phyloP scores from a whole-genome alignment of 179 eudicot genomes.

The Actinidia arguta region DNA sequence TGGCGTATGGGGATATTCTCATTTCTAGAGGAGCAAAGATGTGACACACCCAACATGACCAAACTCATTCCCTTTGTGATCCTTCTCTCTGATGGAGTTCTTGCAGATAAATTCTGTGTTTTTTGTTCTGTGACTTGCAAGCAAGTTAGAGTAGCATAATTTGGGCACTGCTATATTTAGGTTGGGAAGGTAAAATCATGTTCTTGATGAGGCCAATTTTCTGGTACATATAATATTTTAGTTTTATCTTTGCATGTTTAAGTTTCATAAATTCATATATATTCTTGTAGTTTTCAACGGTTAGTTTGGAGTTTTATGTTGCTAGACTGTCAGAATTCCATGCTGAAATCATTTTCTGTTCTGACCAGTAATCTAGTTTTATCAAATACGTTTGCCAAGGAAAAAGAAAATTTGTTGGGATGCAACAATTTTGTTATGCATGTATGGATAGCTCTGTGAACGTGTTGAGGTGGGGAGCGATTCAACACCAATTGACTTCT shows the following conservation, averaged over 20 bases:
- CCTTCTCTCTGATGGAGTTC: constrained; percentile 2
- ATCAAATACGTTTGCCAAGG: too few relatives aligned
- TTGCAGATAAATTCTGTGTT: background rate
- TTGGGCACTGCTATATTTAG: constrained; percentile 3
- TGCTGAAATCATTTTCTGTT: background rate
- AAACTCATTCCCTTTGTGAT: background rate
- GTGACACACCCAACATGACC: constrained; percentile 36
- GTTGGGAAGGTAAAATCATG: background rate
- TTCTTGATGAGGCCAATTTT: background rate
- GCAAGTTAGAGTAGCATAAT: constrained; percentile 6
- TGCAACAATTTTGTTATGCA: too few relatives aligned
- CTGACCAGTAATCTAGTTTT: background rate
- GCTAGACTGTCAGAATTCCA: background rate
- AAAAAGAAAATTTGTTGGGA: too few relatives aligned
- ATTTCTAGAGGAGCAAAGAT: constrained; percentile 69
- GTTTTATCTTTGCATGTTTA: background rate
- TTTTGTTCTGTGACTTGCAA: background rate
- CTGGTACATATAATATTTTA: background rate
- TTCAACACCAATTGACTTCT: too few relatives aligned
- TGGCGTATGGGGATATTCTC: constrained; percentile 74
- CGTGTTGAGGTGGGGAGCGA: too few relatives aligned
- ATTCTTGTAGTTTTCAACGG: background rate
- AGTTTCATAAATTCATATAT: background rate
- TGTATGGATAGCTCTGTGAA: too few relatives aligned
- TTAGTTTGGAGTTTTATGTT: background rate